These are phyloP conservation scores for Fistulina hepatica DNA, from an alignment of 1,284 basidiomycete genomes.

Conservation along the genomic window DNA sequence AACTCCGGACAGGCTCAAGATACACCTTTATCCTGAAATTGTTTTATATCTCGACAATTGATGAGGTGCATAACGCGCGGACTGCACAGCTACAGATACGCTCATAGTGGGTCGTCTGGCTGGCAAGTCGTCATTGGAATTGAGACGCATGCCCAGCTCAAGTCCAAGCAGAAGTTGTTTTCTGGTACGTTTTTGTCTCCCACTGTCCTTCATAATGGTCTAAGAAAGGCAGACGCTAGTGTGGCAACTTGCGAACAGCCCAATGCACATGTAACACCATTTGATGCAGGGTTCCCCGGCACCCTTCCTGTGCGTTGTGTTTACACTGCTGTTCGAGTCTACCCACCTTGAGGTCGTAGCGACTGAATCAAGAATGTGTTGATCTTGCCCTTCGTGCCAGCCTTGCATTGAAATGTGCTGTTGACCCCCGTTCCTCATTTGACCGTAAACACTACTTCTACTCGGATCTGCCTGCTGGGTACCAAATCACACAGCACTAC, in stretches of 20 bases:
- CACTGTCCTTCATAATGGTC: neutral
- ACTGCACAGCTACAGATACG: constrained; percentile 17
- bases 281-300: constrained; percentile 90
- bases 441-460: constrained; percentile 99
- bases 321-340: constrained; percentile 2
- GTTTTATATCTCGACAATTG: constrained; percentile 6
- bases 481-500: constrained; percentile 97
- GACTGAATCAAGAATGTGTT: constrained; percentile 71
- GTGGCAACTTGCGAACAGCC: no score
- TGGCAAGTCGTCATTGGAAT: constrained; percentile 90
- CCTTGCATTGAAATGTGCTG: constrained; percentile 64
- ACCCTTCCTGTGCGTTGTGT: constrained; percentile 67
- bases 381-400: constrained; percentile 76
- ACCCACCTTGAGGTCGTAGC: constrained; percentile 32
- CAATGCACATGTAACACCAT: constrained; percentile 72
- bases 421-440: constrained; percentile 73
- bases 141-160: constrained; percentile 93
- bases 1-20: no score
- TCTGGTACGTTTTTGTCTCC: constrained; percentile 45
- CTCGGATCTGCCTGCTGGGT: constrained; percentile 86
- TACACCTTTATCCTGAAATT: no score
- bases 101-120: constrained; percentile 36
- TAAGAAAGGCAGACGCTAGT: neutral
- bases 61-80: constrained; percentile 7
- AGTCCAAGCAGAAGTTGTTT: constrained; percentile 82